These are phyloP conservation scores for Trichosanthes cucumerina DNA, from an alignment of 306 rosid genomes.

Conservation along the genomic window DNA sequence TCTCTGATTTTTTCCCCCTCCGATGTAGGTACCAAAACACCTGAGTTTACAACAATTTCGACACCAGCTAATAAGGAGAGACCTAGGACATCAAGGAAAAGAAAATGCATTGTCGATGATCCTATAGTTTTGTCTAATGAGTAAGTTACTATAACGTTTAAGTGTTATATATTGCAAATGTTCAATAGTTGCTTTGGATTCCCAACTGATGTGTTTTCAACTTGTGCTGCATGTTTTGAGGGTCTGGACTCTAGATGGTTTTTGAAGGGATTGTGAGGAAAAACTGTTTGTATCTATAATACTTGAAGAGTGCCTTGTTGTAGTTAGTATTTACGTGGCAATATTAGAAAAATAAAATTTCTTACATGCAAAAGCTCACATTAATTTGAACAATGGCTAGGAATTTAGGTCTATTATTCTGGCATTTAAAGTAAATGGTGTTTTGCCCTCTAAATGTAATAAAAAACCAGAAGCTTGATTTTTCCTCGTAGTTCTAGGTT, in stretches of 20 bases:
- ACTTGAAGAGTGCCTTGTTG: not conserved
- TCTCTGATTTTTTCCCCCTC: not conserved
- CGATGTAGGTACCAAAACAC: conserved; percentile 33
- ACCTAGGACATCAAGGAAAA: conserved; percentile 37
- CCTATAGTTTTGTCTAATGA: conserved; percentile 30
- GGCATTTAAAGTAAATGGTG: not conserved
- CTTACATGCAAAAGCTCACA: not conserved
- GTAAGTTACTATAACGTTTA: conserved; percentile 30
- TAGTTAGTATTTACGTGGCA: not conserved
- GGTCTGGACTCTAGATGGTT: not conserved
- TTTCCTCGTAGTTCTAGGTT: not conserved
- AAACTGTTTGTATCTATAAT: not conserved
- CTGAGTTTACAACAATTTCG: conserved; percentile 29
- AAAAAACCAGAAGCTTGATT: not conserved
- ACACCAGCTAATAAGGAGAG: conserved; percentile 48
- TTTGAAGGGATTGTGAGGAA: not conserved
- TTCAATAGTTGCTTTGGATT: not conserved
- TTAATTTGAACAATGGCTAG: not conserved
- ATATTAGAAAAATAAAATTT: not conserved
- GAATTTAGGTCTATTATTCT: not conserved
- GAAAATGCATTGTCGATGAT: conserved; percentile 47
- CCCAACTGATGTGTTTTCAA: not conserved
- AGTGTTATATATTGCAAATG: not conserved
- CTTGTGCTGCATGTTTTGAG: not conserved
- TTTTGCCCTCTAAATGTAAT: not conserved